Evolutionary conservation across 1,139 yeast genomes (phyloP).

Genomic region (Sugiyamaella neomexicana): DNA sequence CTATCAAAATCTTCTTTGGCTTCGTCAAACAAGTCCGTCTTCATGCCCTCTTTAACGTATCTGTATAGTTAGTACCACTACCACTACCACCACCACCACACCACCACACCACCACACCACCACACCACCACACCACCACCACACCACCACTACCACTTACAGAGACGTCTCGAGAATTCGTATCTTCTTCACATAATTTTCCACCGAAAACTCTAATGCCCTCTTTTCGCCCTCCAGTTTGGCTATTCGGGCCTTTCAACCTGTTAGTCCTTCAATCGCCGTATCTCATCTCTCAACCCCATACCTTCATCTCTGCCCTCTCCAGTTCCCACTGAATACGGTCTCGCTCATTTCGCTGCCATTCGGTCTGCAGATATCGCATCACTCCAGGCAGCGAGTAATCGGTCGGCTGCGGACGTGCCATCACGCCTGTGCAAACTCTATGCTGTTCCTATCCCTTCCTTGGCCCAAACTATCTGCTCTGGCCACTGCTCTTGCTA

Average conservation of each 20-base stretch:
- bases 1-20: constrained; percentile 23
- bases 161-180: constrained; percentile 32
- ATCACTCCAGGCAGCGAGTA: constrained; percentile 44
- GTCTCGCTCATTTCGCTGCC: constrained; percentile 57
- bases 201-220: constrained; percentile 36
- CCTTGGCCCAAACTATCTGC: background rate
- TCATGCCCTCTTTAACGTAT: constrained; percentile 1
- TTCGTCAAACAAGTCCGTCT: constrained; percentile 24
- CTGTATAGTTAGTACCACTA: background rate
- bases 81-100: too few species aligned
- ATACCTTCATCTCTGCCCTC: constrained; percentile 51
- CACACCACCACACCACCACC: too few species aligned
- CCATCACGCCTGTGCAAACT: background rate
- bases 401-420: constrained; percentile 16
- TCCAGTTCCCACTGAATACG: constrained; percentile 58
- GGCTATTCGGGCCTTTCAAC: constrained; percentile 41
- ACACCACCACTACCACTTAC: constrained; percentile 1
- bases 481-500: background rate
- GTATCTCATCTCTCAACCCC: background rate
- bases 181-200: constrained; percentile 35
- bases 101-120: too few species aligned
- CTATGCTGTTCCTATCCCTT: background rate
- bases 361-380: constrained; percentile 57
- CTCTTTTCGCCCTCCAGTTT: constrained; percentile 45
- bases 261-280: constrained; percentile 8